A percentile compares a stretch with the other conserved stretches of the same genome.
Conservation (phyloP, 495 filamentous ascomycete species). For the Pyrenopolyporus hunteri region DNA sequence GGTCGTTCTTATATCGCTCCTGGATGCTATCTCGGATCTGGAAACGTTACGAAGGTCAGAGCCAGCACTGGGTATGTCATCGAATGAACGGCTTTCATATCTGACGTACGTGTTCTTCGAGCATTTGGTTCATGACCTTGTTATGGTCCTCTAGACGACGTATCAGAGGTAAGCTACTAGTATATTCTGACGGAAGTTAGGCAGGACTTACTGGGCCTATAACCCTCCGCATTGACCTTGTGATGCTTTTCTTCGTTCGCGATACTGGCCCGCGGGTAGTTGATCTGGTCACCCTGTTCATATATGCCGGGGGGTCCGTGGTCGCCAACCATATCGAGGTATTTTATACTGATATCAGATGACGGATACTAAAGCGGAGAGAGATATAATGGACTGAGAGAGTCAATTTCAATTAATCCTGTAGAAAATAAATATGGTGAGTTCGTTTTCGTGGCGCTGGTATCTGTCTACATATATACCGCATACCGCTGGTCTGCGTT, state of each 20-base stretch:
- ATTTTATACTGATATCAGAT: too few relatives aligned
- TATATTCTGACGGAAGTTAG: background rate
- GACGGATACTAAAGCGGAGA: too few relatives aligned
- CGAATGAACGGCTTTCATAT: background rate
- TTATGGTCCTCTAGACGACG: slow-evolving; percentile 34
- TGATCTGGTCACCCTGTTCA: slow-evolving; percentile 30
- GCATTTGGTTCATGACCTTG: slow-evolving; percentile 37
- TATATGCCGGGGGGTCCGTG: slow-evolving; percentile 25
- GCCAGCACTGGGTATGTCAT: background rate
- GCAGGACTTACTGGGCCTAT: slow-evolving; percentile 31
- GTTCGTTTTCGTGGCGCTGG: background rate
- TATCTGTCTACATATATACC: background rate
- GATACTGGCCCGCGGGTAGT: slow-evolving; percentile 27
- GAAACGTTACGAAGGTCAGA: background rate
- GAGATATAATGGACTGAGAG: too few relatives aligned
- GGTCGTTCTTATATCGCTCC: slow-evolving; percentile 38
- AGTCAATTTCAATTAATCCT: too few relatives aligned
- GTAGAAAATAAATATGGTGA: too few relatives aligned
- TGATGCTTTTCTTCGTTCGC: slow-evolving; percentile 33
- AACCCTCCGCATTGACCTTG: slow-evolving; percentile 30
- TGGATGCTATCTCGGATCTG: slow-evolving; percentile 32
- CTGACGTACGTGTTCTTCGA: slow-evolving; percentile 29
- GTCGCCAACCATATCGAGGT: slow-evolving; percentile 16
- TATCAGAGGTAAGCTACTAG: background rate
- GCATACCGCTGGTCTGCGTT: slow-evolving; percentile 1